These are phyloP conservation scores for Yamadazyma friedrichii DNA, from an alignment of 1,139 yeast genomes.

Conservation along the genomic window DNA sequence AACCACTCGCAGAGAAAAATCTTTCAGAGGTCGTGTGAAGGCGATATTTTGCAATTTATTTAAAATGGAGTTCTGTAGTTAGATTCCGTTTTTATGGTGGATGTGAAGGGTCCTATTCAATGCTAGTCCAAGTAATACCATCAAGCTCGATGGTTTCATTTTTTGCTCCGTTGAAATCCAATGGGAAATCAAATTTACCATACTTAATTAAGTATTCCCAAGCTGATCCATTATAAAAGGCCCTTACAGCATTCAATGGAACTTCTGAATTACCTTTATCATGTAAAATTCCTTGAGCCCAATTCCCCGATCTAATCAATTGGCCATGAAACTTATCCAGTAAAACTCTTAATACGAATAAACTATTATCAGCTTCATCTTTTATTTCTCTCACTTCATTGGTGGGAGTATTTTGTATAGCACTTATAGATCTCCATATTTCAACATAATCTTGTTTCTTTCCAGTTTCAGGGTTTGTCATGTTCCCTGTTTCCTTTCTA, in stretches of 20 bases:
- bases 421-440: conserved; percentile 56
- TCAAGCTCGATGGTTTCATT: conserved; percentile 13
- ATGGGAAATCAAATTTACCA: conserved; percentile 27
- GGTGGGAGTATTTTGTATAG: conserved; percentile 29
- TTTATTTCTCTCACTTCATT: conserved; percentile 27
- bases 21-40: conserved; percentile 7
- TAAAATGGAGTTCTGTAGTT: background rate
- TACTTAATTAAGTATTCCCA: conserved; percentile 31
- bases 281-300: conserved; percentile 53
- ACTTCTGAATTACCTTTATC: conserved; percentile 24
- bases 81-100: background rate
- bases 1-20: conserved; percentile 4
- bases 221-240: conserved; percentile 16
- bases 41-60: background rate
- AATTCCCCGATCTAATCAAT: conserved; percentile 48
- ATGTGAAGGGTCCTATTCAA: conserved; percentile 13
- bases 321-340: conserved; percentile 36
- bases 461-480: conserved; percentile 50
- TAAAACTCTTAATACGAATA: conserved; percentile 29
- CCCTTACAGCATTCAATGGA: conserved; percentile 32
- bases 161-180: conserved; percentile 18
- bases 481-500: conserved; percentile 52
- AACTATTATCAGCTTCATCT: conserved; percentile 12
- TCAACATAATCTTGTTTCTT: conserved; percentile 48
- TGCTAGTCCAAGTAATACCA: conserved; percentile 21